phyloP scores from a whole-genome alignment of 1,139 yeast genomes.

The Ogataea hybrid region DNA sequence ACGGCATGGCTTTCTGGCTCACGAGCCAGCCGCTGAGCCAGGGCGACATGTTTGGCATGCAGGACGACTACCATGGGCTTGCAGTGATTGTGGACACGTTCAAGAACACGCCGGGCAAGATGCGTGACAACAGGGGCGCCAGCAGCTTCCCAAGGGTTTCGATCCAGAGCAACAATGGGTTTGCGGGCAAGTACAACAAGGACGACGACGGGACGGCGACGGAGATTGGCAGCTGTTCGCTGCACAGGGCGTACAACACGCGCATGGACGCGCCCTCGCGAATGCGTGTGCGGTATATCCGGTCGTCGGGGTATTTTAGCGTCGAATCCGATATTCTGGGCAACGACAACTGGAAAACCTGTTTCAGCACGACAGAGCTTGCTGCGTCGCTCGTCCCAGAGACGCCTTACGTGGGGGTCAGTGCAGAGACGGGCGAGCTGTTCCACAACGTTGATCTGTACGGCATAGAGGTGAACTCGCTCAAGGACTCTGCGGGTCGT shows the following conservation, averaged over 20 bases:
- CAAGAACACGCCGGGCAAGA: conserved; percentile 42
- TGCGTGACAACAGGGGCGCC: conserved; percentile 40
- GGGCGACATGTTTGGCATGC: conserved; percentile 72
- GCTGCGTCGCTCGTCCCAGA: conserved; percentile 39
- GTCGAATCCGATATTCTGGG: conserved; percentile 63
- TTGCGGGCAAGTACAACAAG: conserved; percentile 55
- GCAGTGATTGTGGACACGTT: conserved; percentile 80
- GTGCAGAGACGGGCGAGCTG: conserved; percentile 86
- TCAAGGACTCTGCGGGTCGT: conserved; percentile 20
- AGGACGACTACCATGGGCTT: conserved; percentile 65
- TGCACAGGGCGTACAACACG: conserved; percentile 51
- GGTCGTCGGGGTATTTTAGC: conserved; percentile 60
- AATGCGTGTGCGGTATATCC: conserved; percentile 61
- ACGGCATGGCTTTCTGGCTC: conserved; percentile 82
- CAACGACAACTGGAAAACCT: conserved; percentile 62
- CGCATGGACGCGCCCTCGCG: conserved; percentile 39
- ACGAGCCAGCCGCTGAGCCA: conserved; percentile 48
- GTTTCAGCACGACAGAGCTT: conserved; percentile 49
- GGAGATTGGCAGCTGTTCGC: conserved; percentile 70
- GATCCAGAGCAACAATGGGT: conserved; percentile 70
- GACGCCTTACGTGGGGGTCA: conserved; percentile 59
- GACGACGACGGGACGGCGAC: conserved; percentile 71
- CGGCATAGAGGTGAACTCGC: conserved; percentile 23
- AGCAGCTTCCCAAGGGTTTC: conserved; percentile 71
- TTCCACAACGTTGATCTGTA: conserved; percentile 59